Evolutionary conservation across 176 grass and related monocot genomes (phyloP), one percentile per base, ranked within the genome.

Genomic region (Oryza meridionalis): DNA sequence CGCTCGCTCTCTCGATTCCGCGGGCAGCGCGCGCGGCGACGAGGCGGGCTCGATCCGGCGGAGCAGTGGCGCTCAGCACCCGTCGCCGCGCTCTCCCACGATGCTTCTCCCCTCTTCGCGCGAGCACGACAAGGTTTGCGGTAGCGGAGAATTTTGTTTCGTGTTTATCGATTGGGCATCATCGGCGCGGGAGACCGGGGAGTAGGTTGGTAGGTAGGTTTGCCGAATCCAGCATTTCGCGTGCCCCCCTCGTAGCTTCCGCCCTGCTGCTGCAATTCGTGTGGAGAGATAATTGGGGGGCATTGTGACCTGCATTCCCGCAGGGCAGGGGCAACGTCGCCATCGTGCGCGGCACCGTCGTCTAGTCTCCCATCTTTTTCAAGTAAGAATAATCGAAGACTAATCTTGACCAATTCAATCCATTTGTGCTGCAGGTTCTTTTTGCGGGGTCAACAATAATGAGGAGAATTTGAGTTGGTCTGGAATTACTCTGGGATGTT

Each of bases 381-480:
- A 15, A 17, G 22, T 16, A 64, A 42, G 47, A 70, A 45, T 62
- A 42, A 24, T 19, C 31, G 69, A 13, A 45, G 26, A 25, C 43
- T 86, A 58, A 13, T 79, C 22, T 19, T 73, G 27, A 85, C 44
- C 8, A 42, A 90, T 11, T n/a, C 33, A 35, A 31, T 31, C 0
- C 29, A 90, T 15, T 75, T 82, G 17, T 53, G 7, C 63, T 90
- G 47, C 84, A 83, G 84, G 38, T 78, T 65, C 33, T 78, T 63
- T 59, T 17, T 22, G 27, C 61, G 9, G 11, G 61, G 51, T 58
- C 72, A 73, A 38, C 27, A 45, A 17, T 32, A 45, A 17, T 32
- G 43, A 73, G 65, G 24, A 84, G n/a, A 58, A 69, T 59, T 77
- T 59, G 73, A 59, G 65, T 19, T 58, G n/a, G 35, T 31, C 33